Evolutionary conservation across 2,329 filamentous ascomycete species (phyloP), one percentile per base, ranked within the genome.

Genomic region (Aspergillus aculeatus): DNA sequence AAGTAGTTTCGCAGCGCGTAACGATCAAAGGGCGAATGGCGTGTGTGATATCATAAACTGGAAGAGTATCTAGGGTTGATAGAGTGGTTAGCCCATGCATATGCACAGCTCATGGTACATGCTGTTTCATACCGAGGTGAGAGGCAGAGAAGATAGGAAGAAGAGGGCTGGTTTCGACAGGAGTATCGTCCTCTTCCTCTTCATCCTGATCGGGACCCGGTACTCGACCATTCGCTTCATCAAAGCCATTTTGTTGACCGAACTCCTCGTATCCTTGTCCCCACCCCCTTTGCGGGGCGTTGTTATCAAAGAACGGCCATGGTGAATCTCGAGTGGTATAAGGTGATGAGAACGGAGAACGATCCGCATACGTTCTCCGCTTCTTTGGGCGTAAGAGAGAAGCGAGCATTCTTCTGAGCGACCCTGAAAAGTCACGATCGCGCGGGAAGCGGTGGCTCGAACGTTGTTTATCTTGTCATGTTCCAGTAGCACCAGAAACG

Each of bases 41-140:
- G 76, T 97, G 94, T 29, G 93, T 96, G 66, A 96, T 87, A 75
- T 88, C 90, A 80, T 97, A 97, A 59, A 96, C 87, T 21, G 94
- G 93, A 6, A 97, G 83, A 10, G 89, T 84, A 78, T 96, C 93
- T 94, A 70, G 31, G 5, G 31, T 23, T 12, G 4, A 12, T 47
- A 50, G 16, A 41, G 16, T n/a, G 16, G 16, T 44, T 44, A 44
- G 14, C 16, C 14, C 4, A 44, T 44, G 38, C n/a, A 7, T 44
- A 44, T n/a, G 38, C 38, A n/a, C 6, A 44, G 16, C 38, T 44
- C 38, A 44, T 19, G 38, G 38, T 6, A 16, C 16, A 44, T 44
- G 16, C 14, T 44, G 6, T 6, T 52, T 48, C 73, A 56, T 81
- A 92, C 90, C 90, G 66, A 96, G 83, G 75, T 93, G 88, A 58